phyloP scores from a whole-genome alignment of 345 rosid species.

The Melaleuca alternifolia region DNA sequence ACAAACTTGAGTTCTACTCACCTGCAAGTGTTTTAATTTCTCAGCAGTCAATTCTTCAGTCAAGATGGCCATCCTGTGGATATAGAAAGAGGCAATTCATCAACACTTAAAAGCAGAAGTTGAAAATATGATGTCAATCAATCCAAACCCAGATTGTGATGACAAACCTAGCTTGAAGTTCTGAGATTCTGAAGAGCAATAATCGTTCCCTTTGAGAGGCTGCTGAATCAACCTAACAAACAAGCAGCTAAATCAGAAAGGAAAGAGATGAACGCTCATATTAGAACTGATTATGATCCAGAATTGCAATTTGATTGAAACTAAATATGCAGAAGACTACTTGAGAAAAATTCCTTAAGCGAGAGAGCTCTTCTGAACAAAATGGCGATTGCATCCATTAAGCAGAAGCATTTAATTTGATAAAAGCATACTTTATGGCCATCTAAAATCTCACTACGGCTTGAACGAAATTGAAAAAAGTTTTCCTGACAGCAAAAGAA shows the following conservation, averaged over 20 bases:
- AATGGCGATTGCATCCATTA: not conserved
- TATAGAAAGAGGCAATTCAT: not conserved
- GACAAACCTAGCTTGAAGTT: conserved; percentile 68
- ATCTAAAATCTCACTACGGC: not conserved
- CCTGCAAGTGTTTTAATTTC: conserved; percentile 53
- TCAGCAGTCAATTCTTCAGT: conserved; percentile 70
- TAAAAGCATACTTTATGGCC: not conserved
- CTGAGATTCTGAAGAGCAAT: conserved; percentile 52
- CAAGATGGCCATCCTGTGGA: conserved; percentile 61
- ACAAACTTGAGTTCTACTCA: conserved; percentile 11
- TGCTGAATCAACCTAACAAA: conserved; percentile 44
- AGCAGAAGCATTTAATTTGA: not conserved
- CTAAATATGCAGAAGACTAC: not conserved
- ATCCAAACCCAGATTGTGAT: not conserved
- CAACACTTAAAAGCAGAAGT: not conserved
- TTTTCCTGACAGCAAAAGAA: not conserved
- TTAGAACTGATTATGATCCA: not conserved
- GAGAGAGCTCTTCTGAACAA: not conserved
- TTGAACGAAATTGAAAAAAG: not conserved
- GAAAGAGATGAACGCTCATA: not conserved
- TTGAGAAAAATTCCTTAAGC: not conserved
- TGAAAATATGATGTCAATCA: not conserved
- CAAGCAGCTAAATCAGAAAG: not conserved
- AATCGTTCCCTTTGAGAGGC: conserved; percentile 66
- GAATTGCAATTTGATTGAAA: not conserved